phyloP scores from a whole-genome alignment of 2,329 filamentous ascomycete species.

The Fusarium mangiferae region DNA sequence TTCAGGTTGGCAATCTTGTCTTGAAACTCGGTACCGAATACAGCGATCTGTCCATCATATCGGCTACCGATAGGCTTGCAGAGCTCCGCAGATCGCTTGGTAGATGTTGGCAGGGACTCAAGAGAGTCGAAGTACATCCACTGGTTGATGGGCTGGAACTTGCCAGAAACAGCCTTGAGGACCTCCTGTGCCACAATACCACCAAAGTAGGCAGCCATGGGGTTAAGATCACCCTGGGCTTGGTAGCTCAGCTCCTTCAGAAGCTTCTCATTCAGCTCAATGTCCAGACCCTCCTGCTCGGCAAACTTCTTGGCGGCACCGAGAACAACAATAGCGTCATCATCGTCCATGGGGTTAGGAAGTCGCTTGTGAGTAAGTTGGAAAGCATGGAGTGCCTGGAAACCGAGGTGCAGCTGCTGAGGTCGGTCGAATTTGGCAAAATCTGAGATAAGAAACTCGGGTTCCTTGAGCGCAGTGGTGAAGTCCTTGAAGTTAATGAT shows the following conservation, averaged over 20 bases:
- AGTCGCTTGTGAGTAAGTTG: slow-evolving; percentile 77
- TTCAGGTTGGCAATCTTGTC: slow-evolving; percentile 91
- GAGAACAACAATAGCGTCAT: slow-evolving; percentile 82
- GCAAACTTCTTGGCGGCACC: slow-evolving; percentile 80
- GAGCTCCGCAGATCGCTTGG: slow-evolving; percentile 81
- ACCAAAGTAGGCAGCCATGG: slow-evolving; percentile 95
- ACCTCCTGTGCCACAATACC: slow-evolving; percentile 94
- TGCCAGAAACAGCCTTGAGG: slow-evolving; percentile 95
- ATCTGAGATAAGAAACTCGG: slow-evolving; percentile 91
- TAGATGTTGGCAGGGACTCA: slow-evolving; percentile 87
- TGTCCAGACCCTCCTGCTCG: slow-evolving; percentile 71
- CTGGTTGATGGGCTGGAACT: slow-evolving; percentile 95
- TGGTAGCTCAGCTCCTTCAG: slow-evolving; percentile 95
- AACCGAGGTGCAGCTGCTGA: slow-evolving; percentile 88
- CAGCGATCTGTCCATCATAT: slow-evolving; percentile 97
- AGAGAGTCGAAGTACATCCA: slow-evolving; percentile 98
- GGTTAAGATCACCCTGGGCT: slow-evolving; percentile 87
- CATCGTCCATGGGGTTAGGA: slow-evolving; percentile 84
- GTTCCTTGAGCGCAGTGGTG: slow-evolving; percentile 80
- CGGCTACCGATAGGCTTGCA: slow-evolving; percentile 87
- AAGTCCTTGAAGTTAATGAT: slow-evolving; percentile 88
- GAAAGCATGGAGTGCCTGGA: slow-evolving; percentile 92
- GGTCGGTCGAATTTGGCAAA: slow-evolving; percentile 98
- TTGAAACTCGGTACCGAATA: slow-evolving; percentile 93
- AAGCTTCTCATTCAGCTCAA: slow-evolving; percentile 89